Conservation (phyloP, 139 green algal genomes). For the Mesotaenium endlicherianum region DNA sequence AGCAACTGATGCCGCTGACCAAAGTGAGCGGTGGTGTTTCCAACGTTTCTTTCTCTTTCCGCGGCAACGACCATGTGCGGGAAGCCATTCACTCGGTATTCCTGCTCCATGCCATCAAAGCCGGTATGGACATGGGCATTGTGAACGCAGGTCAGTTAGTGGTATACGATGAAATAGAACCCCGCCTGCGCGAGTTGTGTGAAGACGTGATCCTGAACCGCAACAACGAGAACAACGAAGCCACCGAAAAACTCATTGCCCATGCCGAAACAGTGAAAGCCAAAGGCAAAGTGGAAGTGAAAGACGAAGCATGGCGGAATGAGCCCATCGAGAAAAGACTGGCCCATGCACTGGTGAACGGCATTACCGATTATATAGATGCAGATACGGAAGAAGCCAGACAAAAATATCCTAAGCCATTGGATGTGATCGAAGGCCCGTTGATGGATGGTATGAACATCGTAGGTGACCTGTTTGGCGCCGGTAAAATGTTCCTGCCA, state of each 20-base stretch:
- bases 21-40: slow-evolving; percentile 95
- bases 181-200: too few relatives aligned
- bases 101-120: slow-evolving; percentile 86
- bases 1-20: slow-evolving; percentile 83
- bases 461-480: slow-evolving; percentile 94
- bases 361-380: slow-evolving; percentile 90
- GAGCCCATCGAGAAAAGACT: slow-evolving; percentile 80
- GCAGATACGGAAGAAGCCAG: slow-evolving; percentile 88
- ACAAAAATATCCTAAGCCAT: slow-evolving; percentile 66
- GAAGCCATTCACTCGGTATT: slow-evolving; percentile 89
- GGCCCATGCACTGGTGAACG: slow-evolving; percentile 90
- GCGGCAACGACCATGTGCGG: slow-evolving; percentile 91
- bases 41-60: slow-evolving; percentile 98
- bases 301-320: slow-evolving; percentile 70
- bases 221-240: too few relatives aligned
- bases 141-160: slow-evolving; percentile 93
- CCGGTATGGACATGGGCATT: slow-evolving; percentile 99
- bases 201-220: slow-evolving; percentile 97
- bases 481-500: slow-evolving; percentile 98
- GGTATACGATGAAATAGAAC: slow-evolving; percentile 88
- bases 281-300: too few relatives aligned
- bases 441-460: slow-evolving; percentile 99
- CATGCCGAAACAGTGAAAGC: too few relatives aligned
- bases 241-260: too few relatives aligned
- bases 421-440: slow-evolving; percentile 94